Percentiles rank a stretch among this genome's conserved stretches.
These are phyloP conservation scores for Aspergillus uvarum DNA, from an alignment of 2,329 filamentous ascomycete species.

Conservation along the genomic window DNA sequence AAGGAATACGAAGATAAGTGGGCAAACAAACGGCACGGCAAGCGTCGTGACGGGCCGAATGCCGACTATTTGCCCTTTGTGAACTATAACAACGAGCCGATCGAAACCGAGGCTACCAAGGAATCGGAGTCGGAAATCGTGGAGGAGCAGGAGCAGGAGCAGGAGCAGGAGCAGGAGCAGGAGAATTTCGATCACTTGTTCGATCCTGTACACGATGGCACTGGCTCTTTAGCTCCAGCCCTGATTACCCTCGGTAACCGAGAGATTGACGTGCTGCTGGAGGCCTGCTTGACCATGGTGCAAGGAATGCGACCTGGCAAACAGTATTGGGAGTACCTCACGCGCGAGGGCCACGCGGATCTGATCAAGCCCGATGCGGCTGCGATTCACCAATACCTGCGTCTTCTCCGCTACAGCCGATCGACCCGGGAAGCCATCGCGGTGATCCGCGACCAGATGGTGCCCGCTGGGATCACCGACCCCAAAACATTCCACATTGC, in stretches of 20 bases:
- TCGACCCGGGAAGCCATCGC: slow-evolving; percentile 62
- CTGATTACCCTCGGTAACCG: slow-evolving; percentile 51
- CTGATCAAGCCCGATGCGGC: slow-evolving; percentile 68
- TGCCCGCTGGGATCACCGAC: slow-evolving; percentile 50
- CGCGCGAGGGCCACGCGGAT: slow-evolving; percentile 48
- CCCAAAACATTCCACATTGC: slow-evolving; percentile 67
- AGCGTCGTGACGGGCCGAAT: not conserved
- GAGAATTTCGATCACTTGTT: slow-evolving; percentile 36
- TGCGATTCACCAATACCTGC: slow-evolving; percentile 69
- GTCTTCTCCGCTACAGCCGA: slow-evolving; percentile 64
- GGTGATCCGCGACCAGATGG: slow-evolving; percentile 54
- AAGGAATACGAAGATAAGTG: not conserved
- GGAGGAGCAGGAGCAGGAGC: slow-evolving; percentile 9
- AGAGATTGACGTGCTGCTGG: slow-evolving; percentile 67
- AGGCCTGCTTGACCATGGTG: slow-evolving; percentile 58
- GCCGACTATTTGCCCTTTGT: slow-evolving; percentile 34
- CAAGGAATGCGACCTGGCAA: slow-evolving; percentile 62
- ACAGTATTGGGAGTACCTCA: slow-evolving; percentile 76
- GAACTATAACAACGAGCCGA: slow-evolving; percentile 23
- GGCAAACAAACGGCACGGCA: not conserved
- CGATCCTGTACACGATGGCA: slow-evolving; percentile 30
- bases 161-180: slow-evolving; percentile 24
- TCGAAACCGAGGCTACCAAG: slow-evolving; percentile 21
- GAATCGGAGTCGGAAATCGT: not conserved
- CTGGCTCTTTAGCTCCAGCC: slow-evolving; percentile 2